These are phyloP conservation scores for Didymella glomerata DNA, from an alignment of 2,329 filamentous ascomycete species.

Conservation along the genomic window DNA sequence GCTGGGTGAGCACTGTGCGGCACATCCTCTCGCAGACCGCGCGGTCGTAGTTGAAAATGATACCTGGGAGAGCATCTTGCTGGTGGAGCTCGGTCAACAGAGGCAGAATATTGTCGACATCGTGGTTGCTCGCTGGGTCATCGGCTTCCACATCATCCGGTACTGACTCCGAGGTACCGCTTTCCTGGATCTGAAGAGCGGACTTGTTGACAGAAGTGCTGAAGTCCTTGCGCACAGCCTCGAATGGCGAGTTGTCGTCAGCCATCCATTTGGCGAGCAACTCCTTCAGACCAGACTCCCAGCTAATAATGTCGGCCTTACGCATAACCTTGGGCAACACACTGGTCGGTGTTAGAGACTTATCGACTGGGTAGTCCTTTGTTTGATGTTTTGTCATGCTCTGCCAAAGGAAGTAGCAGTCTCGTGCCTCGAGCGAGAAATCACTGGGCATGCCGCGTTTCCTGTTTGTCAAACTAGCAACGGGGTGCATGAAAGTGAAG, in stretches of 20 bases:
- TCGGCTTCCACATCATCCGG: constrained; percentile 31
- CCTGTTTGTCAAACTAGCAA: constrained; percentile 68
- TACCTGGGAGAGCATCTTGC: constrained; percentile 73
- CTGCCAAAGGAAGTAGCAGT: constrained; percentile 73
- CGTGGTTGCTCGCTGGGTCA: constrained; percentile 35
- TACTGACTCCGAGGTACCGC: constrained; percentile 14
- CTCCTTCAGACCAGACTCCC: constrained; percentile 69
- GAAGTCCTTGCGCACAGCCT: constrained; percentile 59
- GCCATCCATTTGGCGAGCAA: constrained; percentile 68
- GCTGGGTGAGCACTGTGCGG: constrained; percentile 59
- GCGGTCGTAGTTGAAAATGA: constrained; percentile 81
- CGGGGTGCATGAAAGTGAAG: constrained; percentile 71
- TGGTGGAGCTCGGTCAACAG: constrained; percentile 68
- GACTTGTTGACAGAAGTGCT: constrained; percentile 30
- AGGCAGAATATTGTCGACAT: constrained; percentile 61
- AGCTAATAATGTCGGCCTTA: constrained; percentile 72
- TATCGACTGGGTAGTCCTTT: constrained; percentile 59
- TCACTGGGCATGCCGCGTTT: constrained; percentile 72
- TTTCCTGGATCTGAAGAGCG: constrained; percentile 12
- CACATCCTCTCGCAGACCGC: constrained; percentile 69
- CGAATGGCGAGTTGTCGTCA: constrained; percentile 62
- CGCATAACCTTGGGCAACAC: constrained; percentile 64
- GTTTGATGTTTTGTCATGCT: constrained; percentile 68
- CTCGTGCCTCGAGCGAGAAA: constrained; percentile 73
- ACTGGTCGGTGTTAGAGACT: constrained; percentile 59